Evolutionary conservation across 2,329 filamentous ascomycete genomes (phyloP).

Genomic region (Blastomyces emzantsi): DNA sequence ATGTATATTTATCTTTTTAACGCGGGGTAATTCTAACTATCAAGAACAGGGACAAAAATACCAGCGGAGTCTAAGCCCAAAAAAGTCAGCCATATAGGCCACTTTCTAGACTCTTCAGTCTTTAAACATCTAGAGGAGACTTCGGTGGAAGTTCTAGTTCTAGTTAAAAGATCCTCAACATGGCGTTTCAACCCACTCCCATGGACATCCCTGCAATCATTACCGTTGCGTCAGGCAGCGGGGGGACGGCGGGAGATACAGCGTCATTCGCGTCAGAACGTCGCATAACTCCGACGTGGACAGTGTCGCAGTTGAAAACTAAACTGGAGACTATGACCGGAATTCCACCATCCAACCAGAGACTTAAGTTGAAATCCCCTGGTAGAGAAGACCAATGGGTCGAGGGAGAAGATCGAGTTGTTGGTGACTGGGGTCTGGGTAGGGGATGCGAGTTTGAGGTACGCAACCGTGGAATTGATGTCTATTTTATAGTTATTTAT

Average conservation of each 20-base stretch:
- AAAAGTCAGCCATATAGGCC: not conserved
- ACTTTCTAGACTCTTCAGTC: not conserved
- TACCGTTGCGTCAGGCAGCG: constrained; percentile 23
- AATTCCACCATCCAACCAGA: constrained; percentile 71
- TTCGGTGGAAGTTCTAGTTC: constrained; percentile 11
- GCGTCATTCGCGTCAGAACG: constrained; percentile 62
- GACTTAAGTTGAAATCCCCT: constrained; percentile 60
- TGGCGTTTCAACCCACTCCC: constrained; percentile 32
- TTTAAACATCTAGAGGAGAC: not conserved
- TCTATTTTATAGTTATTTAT: not conserved
- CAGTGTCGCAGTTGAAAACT: constrained; percentile 68
- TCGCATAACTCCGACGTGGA: constrained; percentile 87
- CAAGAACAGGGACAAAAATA: not conserved
- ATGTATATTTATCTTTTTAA: not conserved
- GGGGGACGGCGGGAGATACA: constrained; percentile 14
- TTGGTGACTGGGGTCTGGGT: constrained; percentile 43
- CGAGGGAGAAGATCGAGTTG: constrained; percentile 60
- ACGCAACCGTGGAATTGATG: constrained; percentile 11
- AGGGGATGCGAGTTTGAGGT: constrained; percentile 40
- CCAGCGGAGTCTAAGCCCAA: not conserved
- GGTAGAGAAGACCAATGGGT: constrained; percentile 53
- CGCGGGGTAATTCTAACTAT: not conserved
- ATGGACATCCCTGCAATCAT: constrained; percentile 34
- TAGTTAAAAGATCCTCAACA: constrained; percentile 12
- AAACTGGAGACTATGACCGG: constrained; percentile 92